Evolutionary conservation across 371 early-diverging fungal species (phyloP), one percentile per base, ranked within the genome.

Genomic region (Mucor racemosus): DNA sequence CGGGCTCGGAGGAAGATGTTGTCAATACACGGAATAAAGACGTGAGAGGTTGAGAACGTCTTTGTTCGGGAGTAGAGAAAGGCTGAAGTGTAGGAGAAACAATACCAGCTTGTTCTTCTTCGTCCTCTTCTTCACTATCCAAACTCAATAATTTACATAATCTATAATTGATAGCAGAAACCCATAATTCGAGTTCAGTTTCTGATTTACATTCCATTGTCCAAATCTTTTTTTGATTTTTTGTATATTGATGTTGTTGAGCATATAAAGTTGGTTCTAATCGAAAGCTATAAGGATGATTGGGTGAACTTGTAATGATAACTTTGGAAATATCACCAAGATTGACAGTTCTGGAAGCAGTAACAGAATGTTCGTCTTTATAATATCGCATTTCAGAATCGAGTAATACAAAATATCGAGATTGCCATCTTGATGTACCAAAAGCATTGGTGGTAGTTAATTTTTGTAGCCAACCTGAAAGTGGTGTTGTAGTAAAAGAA

Each of bases 301-400:
- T 60, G 31, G 58, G 26, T 4, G 42, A 42, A 19, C 41, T 33
- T 13, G 46, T 58, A 6, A 62, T 41, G 0, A 58, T 57, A 7
- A 75, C 70, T 21, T 66, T 63, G 9, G 71, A 39, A 0, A 71
- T 60, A 21, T 75, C 71, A n/a, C 57, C 62, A 6, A 77, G 57
- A 58, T 67, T 66, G 36, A 77, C 65, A 4, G 75, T 64, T 44
- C 63, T 36, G 1, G 78, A 75, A 17, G 75, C 68, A 21, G 40
- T 62, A 9, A 55, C 55, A n/a, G 73, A 39, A 57, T 77, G 75
- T 60, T 80, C 81, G 31, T 69, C 66, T 55, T 71, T 74, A 34
- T 81, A 81, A 50, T 76, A 81, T 15, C 81, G 67, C 19, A 81
- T 31, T 61, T 81, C 78, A 31, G 75, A 70, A 65, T 73, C 78